Evolutionary conservation across 108 stramenopile species (phyloP).

Genomic region (Nitzschia sp.): DNA sequence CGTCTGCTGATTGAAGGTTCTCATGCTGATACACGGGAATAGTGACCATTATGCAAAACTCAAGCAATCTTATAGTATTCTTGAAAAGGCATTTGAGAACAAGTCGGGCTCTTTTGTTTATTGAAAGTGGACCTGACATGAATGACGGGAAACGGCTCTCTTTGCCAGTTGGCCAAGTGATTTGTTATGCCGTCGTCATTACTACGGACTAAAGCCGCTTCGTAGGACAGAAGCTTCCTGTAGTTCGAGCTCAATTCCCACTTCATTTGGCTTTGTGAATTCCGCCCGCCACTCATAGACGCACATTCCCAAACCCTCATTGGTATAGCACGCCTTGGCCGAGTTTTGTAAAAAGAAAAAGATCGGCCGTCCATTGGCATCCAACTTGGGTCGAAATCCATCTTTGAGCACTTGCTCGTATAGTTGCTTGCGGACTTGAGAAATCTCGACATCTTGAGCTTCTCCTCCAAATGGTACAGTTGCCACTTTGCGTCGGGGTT

Average conservation of each 20-base stretch:
- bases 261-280: constrained; percentile 59
- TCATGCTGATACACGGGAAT: too few species aligned
- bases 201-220: background rate
- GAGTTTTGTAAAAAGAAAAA: constrained; percentile 84
- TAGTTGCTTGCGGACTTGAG: constrained; percentile 62
- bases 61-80: too few species aligned
- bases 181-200: background rate
- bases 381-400: constrained; percentile 71
- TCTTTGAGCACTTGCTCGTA: constrained; percentile 75
- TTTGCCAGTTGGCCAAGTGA: too few species aligned
- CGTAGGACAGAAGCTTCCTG: background rate
- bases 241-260: constrained; percentile 80
- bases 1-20: too few species aligned
- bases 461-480: constrained; percentile 71
- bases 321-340: constrained; percentile 79
- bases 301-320: constrained; percentile 78
- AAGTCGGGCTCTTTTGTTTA: too few species aligned
- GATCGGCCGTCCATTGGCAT: constrained; percentile 67
- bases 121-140: too few species aligned
- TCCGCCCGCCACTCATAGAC: constrained; percentile 84
- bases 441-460: constrained; percentile 76
- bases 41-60: too few species aligned
- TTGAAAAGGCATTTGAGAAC: too few species aligned
- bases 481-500: constrained; percentile 63
- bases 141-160: too few species aligned